Conservation (phyloP, 2,329 filamentous ascomycete genomes). For the Diaporthe amygdali region DNA sequence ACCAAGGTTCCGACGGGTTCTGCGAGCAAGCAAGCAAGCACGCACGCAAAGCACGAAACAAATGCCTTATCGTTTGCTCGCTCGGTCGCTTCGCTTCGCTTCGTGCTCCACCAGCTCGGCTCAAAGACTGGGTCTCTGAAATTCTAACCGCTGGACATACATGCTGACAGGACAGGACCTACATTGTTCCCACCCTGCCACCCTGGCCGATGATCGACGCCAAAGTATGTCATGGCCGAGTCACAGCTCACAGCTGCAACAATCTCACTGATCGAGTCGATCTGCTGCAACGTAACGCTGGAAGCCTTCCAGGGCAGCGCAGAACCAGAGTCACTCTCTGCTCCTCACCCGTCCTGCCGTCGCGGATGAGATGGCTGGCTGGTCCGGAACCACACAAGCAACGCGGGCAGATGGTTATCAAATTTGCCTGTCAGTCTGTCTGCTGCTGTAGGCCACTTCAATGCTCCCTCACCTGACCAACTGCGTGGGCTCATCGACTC, state of each 20-base stretch:
- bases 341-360: no score
- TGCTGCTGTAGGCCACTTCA: neutral
- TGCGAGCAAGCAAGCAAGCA: no score
- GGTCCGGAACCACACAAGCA: no score
- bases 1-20: no score
- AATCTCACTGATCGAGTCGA: neutral
- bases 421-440: neutral
- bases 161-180: neutral
- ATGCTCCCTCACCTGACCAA: neutral
- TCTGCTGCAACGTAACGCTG: slow-evolving; percentile 4
- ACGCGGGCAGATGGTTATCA: neutral
- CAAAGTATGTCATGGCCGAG: neutral
- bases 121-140: neutral
- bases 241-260: neutral
- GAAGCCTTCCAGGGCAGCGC: neutral
- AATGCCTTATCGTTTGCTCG: neutral
- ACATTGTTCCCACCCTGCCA: neutral
- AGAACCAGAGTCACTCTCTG: neutral
- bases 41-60: neutral
- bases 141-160: neutral
- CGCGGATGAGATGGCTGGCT: no score
- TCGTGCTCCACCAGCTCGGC: neutral
- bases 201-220: neutral
- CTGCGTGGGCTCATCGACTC: neutral
- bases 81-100: no score